phyloP scores from a whole-genome alignment of 495 filamentous ascomycete genomes.

The Podospora pseudopauciseta region DNA sequence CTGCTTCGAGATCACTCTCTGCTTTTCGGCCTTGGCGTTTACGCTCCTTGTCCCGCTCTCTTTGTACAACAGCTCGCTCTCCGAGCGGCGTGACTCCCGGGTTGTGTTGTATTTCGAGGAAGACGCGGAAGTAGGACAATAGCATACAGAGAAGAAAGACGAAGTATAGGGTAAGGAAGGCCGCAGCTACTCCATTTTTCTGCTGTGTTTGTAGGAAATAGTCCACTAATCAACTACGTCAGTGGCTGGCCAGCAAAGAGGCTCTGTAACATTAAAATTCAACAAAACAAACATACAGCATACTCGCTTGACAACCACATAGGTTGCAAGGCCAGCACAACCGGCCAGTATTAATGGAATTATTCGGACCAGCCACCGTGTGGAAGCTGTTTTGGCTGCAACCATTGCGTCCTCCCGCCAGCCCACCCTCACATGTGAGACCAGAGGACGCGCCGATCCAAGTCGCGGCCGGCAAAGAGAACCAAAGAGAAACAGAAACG shows the following conservation, averaged over 20 bases:
- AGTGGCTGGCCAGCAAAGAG: conserved; percentile 1
- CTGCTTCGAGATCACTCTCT: conserved; percentile 41
- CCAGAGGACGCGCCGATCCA: conserved; percentile 3
- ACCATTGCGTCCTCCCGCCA: conserved; percentile 22
- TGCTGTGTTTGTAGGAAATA: conserved; percentile 56
- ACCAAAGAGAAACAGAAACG: neutral
- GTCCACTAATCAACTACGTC: conserved; percentile 46
- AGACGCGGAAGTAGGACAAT: conserved; percentile 64
- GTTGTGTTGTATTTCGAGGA: conserved; percentile 59
- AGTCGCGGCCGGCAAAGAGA: conserved; percentile 1
- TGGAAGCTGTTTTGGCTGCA: conserved; percentile 33
- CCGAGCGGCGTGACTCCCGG: conserved; percentile 69
- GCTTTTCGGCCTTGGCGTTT: conserved; percentile 15
- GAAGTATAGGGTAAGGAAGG: conserved; percentile 68
- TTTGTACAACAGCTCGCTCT: conserved; percentile 31
- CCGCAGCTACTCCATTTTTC: conserved; percentile 56
- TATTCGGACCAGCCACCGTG: conserved; percentile 45
- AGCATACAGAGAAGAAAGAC: conserved; percentile 62
- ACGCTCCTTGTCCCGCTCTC: conserved; percentile 21
- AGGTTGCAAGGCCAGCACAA: conserved; percentile 39
- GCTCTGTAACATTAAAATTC: neutral
- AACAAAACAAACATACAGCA: conserved; percentile 33
- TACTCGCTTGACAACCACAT: conserved; percentile 40
- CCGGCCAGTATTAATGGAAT: conserved; percentile 40
- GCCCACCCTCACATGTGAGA: neutral